Evolutionary conservation across 208 protist genomes (phyloP).

Genomic region (Leishmania lainsoni): DNA sequence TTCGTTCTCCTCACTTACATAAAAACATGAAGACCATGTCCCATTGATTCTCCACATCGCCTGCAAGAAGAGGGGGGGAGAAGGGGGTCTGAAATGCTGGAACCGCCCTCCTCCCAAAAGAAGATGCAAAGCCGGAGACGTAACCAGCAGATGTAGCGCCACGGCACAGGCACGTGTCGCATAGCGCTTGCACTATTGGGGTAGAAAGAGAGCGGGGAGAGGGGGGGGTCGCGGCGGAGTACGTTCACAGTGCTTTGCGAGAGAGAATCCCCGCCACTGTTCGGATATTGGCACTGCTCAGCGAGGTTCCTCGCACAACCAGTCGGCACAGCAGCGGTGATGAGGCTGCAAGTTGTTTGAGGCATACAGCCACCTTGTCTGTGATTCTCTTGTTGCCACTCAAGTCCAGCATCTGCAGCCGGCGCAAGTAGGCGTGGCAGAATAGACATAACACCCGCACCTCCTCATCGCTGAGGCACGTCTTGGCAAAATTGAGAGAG

Average conservation of each 20-base stretch:
- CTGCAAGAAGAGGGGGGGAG: not conserved
- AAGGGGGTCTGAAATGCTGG: not conserved
- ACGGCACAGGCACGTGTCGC: not conserved
- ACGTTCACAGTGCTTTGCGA: slow-evolving; percentile 13
- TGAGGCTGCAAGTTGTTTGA: slow-evolving; percentile 28
- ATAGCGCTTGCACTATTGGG: not conserved
- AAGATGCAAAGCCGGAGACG: not conserved
- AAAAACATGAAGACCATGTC: not conserved
- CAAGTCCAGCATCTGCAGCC: slow-evolving; percentile 37
- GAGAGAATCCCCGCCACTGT: slow-evolving; percentile 7
- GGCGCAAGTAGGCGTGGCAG: slow-evolving; percentile 47
- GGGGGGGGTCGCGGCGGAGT: not conserved
- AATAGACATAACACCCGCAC: slow-evolving; percentile 37
- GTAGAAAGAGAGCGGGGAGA: not conserved
- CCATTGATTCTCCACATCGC: not conserved
- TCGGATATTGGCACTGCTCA: slow-evolving; percentile 12
- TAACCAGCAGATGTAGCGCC: not conserved
- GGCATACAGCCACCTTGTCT: slow-evolving; percentile 17
- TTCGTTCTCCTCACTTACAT: not conserved
- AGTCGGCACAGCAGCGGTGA: slow-evolving; percentile 26
- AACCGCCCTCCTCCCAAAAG: not conserved
- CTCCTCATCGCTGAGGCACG: slow-evolving; percentile 25
- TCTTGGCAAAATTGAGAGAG: slow-evolving; percentile 25
- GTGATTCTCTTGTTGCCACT: slow-evolving; percentile 30
- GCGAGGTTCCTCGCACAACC: slow-evolving; percentile 19